Percentiles rank a stretch among this genome's conserved stretches.
These are phyloP conservation scores for Punica granatum DNA, from an alignment of 345 rosid species.

Conservation along the genomic window DNA sequence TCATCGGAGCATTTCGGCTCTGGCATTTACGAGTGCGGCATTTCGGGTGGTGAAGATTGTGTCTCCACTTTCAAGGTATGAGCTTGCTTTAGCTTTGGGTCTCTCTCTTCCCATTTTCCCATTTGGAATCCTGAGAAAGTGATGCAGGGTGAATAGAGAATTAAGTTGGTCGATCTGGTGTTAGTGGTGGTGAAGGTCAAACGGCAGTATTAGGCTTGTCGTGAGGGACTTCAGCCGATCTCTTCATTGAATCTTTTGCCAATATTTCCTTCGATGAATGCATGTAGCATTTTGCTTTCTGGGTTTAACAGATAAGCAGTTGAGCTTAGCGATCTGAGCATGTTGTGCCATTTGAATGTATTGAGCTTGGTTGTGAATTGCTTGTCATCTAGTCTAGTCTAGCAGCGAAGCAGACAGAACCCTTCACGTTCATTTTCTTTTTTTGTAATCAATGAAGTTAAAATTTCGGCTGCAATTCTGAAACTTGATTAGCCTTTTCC, in stretches of 20 bases:
- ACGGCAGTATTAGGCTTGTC: neutral
- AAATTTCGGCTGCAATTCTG: neutral
- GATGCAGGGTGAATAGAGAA: neutral
- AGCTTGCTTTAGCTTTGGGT: conserved; percentile 11
- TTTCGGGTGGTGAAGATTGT: conserved; percentile 13
- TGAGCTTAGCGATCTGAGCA: neutral
- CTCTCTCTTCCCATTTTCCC: conserved; percentile 1
- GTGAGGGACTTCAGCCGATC: neutral
- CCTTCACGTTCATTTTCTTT: neutral
- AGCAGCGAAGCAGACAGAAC: neutral
- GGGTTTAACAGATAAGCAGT: neutral
- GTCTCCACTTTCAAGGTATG: conserved; percentile 26
- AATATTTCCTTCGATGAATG: neutral
- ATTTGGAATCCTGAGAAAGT: neutral
- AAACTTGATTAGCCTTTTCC: neutral
- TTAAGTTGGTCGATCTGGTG: conserved; percentile 7
- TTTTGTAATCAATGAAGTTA: neutral
- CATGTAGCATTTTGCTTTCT: neutral
- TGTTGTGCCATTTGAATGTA: no score
- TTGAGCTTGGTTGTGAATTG: neutral
- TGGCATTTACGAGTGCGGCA: conserved; percentile 10
- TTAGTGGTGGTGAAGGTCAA: neutral
- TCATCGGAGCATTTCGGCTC: neutral
- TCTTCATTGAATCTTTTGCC: neutral
- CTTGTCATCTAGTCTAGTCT: neutral